A percentile compares a stretch with the other conserved stretches of the same genome.
These are phyloP conservation scores for Pythium phragmitis DNA, from an alignment of 352 stramenopile genomes.

Conservation along the genomic window DNA sequence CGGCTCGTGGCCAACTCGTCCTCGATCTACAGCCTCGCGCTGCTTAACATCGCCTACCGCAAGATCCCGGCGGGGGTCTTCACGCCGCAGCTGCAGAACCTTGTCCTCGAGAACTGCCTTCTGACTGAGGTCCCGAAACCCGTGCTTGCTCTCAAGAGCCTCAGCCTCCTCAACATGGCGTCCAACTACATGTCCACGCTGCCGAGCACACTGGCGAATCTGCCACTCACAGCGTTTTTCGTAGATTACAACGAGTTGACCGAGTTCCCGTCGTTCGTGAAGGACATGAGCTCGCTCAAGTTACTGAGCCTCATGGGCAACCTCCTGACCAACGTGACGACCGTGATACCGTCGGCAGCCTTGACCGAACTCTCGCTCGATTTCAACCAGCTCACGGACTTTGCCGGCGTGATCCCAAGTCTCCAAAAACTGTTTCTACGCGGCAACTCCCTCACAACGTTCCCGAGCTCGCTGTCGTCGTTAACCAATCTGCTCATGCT, in stretches of 20 bases:
- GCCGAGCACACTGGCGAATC: not conserved
- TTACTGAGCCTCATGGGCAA: constrained; percentile 8
- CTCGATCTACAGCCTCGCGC: constrained; percentile 9
- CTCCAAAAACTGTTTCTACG: constrained; percentile 15
- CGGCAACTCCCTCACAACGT: constrained; percentile 17
- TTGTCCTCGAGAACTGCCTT: constrained; percentile 25
- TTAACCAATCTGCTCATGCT: constrained; percentile 13
- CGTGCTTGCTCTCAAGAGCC: constrained; percentile 5
- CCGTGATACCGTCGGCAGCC: not conserved
- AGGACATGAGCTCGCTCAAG: constrained; percentile 17
- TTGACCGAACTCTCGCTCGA: constrained; percentile 18
- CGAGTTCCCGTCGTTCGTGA: constrained; percentile 6
- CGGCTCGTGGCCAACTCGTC: constrained; percentile 14
- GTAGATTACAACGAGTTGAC: constrained; percentile 18
- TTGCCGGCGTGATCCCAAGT: constrained; percentile 21
- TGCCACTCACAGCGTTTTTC: constrained; percentile 8
- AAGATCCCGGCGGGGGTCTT: constrained; percentile 11
- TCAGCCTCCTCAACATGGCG: constrained; percentile 18
- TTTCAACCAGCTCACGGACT: constrained; percentile 25
- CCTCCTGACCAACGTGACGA: constrained; percentile 14
- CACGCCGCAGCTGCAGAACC: constrained; percentile 12
- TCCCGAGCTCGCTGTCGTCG: constrained; percentile 12
- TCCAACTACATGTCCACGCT: constrained; percentile 11
- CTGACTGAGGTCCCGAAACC: not conserved
- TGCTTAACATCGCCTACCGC: constrained; percentile 19